Base-by-base conservation (phyloP, 73 alveolate genomes). In the Tetrahymena borealis region DNA sequence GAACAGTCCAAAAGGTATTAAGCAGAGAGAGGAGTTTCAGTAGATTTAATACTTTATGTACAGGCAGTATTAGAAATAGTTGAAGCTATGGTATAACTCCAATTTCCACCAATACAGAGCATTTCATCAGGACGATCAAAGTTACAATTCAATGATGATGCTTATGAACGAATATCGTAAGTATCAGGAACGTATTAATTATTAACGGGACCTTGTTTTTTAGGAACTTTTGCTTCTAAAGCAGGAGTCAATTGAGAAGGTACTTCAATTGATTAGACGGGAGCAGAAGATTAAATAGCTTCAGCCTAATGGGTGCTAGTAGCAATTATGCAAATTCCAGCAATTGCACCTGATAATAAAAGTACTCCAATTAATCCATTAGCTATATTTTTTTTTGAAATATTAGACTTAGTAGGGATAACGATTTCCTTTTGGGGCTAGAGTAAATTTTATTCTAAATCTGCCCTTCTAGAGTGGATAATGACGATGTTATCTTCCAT, bases 101-200 rank as follows among this genome's bases (percentile, higher is more conserved):
- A 60, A 28, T 60, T 60, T 60, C 85, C 85, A 15, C 85, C 85
- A 20, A 60, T 35, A 60, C 85, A 60, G 10, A 60, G 85, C 85
- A 60, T 60, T 60, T 60, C 85, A 60, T 60, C 85, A 60, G 85
- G 85, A 60, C 85, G 85, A 60, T 60, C 85, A 20, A n/a, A 60
- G 31, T 60, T 60, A 60, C 85, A 60, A 60, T 60, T 60, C 37
- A 60, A 60, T 0, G 85, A 11, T 24, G 38, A 20, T 3, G 85
- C 38, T 60, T 60, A 60, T 13, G 28, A 10, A 60, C 85, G 85
- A 15, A 60, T 32, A 60, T 60, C 85, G 28, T 24, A 60, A 60
- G 85, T 60, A 16, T 16, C 28, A n/a, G 85, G 85, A 60, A 60
- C 85, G 13, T 60, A 60, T 60, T 60, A n/a, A 0, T 60, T 10